These are phyloP conservation scores for Metschnikowia aberdeeniae DNA, from an alignment of 805 yeast species.

Conservation along the genomic window DNA sequence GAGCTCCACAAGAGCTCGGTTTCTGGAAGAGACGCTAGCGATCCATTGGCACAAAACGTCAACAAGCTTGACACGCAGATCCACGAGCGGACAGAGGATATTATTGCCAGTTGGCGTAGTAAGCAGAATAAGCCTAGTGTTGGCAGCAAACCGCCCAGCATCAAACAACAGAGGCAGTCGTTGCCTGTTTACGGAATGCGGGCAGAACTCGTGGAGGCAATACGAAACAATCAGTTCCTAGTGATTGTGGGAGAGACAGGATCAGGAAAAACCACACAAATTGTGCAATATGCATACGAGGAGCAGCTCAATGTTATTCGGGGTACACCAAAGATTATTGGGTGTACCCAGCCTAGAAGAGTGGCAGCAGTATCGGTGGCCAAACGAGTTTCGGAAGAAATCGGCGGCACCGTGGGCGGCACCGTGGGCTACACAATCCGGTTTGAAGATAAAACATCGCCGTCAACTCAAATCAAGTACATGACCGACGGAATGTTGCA, in stretches of 20 bases:
- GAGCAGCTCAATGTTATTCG: constrained; percentile 48
- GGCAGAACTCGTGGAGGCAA: constrained; percentile 51
- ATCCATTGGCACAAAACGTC: constrained; percentile 8
- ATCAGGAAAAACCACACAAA: constrained; percentile 46
- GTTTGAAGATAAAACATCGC: constrained; percentile 64
- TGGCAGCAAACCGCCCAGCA: constrained; percentile 1
- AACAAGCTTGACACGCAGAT: constrained; percentile 7
- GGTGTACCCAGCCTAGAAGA: constrained; percentile 79
- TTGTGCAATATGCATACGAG: constrained; percentile 46
- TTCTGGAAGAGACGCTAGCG: constrained; percentile 7
- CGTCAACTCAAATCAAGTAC: constrained; percentile 70
- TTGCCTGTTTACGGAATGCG: constrained; percentile 73
- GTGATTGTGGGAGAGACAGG: constrained; percentile 92
- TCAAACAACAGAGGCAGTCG: constrained; percentile 41
- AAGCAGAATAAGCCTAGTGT: constrained; percentile 10
- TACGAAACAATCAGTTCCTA: constrained; percentile 74
- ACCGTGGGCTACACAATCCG: constrained; percentile 85
- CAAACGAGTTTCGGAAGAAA: constrained; percentile 77
- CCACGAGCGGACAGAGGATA: constrained; percentile 10
- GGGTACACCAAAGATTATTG: constrained; percentile 35
- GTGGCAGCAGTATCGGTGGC: constrained; percentile 84
- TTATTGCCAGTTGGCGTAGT: constrained; percentile 15
- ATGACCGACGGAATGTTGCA: constrained; percentile 98
- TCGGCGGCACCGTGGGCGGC: constrained; percentile 60
- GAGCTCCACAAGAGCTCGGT: constrained; percentile 39